Conservation (phyloP, 352 stramenopile species). For the Phytopythium aichiense region DNA sequence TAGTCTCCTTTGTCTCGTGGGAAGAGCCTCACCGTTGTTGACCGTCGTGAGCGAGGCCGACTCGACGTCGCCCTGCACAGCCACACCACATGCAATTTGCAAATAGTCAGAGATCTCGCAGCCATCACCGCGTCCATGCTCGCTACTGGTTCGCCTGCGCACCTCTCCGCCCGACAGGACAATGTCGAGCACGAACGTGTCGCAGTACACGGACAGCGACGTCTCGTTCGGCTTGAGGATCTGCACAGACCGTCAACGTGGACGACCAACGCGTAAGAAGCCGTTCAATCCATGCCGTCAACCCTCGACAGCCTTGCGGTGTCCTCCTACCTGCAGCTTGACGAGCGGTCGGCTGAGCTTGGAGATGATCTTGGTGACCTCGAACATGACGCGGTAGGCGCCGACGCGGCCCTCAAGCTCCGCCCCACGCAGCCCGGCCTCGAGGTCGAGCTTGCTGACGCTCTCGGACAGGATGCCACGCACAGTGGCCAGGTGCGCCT, state of each 20-base stretch:
- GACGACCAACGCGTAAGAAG: no score
- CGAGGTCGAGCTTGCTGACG: constrained; percentile 80
- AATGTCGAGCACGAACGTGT: constrained; percentile 88
- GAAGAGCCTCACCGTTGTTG: constrained; percentile 45
- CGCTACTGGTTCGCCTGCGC: background rate
- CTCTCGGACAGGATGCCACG: constrained; percentile 71
- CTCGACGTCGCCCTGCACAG: constrained; percentile 46
- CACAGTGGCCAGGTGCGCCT: constrained; percentile 69
- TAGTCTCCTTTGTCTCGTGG: background rate
- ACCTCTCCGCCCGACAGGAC: constrained; percentile 66
- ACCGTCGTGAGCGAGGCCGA: constrained; percentile 81
- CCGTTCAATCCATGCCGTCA: no score
- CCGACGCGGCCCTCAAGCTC: constrained; percentile 83
- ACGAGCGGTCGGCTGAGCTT: constrained; percentile 81
- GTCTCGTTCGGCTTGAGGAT: constrained; percentile 85
- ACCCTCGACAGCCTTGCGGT: no score
- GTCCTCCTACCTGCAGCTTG: constrained; percentile 44
- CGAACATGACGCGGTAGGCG: constrained; percentile 88
- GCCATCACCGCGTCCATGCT: background rate
- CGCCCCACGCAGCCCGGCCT: constrained; percentile 74
- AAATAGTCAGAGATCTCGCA: background rate
- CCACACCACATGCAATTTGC: background rate
- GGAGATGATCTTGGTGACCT: constrained; percentile 86
- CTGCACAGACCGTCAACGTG: constrained; percentile 12
- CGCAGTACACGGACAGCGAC: constrained; percentile 83